Evolutionary conservation across 2,329 filamentous ascomycete genomes (phyloP), one percentile per base, ranked within the genome.

Genomic region (Hymenotorrendiella dingleyae): DNA sequence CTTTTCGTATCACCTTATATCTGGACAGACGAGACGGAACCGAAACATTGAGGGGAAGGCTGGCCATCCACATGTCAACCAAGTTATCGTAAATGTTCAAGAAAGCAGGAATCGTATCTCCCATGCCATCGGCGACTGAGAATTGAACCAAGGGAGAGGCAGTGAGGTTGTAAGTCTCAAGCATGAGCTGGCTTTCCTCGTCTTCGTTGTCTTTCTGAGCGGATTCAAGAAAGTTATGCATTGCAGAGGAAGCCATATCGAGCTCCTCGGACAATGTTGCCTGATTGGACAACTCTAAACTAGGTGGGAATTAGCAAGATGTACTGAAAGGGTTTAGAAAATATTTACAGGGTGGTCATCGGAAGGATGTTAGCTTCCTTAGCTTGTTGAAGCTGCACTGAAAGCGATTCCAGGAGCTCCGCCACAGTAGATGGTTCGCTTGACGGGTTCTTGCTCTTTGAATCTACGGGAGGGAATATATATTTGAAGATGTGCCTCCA

Each of bases 31-130:
- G 54, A n/a, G 48, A 45, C 9, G 37, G 21, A 27, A 51, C 50
- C 8, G 57, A 46, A 6, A 57, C 43, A 10, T 50, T 43, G 1
- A 24, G 21, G 7, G 61, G 59, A 23, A 62, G 42, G 42, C 43
- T 53, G 4, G 54, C 47, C 21, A 63, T 54, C 57, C 57, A 63
- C 33, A 45, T 40, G 12, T 54, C 53, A 17, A 59, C 53, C 16
- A 62, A 34, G 8, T 52, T 41, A 41, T 62, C 55, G 34, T 60
- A 62, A 5, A 62, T 45, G 14, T 47, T 42, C n/a, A 57, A 36
- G 12, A 61, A 35, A 35, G 53, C 45, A 8, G 47, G 43, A 9
- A 36, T 12, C n/a, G n/a, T n/a, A 6, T 36, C 26, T 10, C 36
- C 33, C 17, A 45, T 19, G 16, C 32, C 20, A 6, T 16, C 12